Evolutionary conservation across 345 rosid genomes (phyloP).

Genomic region (Acer yangbiense): DNA sequence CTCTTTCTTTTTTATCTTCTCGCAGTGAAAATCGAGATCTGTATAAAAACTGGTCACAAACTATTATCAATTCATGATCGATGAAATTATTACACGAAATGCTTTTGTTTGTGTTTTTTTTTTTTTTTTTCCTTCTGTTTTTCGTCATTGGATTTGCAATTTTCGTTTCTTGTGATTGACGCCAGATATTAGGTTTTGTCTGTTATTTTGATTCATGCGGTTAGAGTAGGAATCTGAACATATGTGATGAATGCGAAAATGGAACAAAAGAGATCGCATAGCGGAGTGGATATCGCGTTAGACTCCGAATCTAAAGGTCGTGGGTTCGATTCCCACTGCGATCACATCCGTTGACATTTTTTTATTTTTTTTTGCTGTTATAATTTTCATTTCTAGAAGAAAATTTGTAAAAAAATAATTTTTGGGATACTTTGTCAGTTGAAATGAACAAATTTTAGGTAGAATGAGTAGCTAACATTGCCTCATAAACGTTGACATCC

Average conservation of each 20-base stretch:
- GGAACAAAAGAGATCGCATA: conserved; percentile 61
- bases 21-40: not conserved
- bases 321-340: conserved; percentile 99
- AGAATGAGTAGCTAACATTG: not conserved
- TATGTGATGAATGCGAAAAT: not conserved
- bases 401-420: too few relatives aligned
- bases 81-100: not conserved
- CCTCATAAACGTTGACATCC: not conserved
- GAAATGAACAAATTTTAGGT: not conserved
- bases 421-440: not conserved
- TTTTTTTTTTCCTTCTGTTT: not conserved
- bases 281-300: conserved; percentile 99
- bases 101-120: not conserved
- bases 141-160: not conserved
- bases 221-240: not conserved
- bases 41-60: not conserved
- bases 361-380: not conserved
- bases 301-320: conserved; percentile 99
- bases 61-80: not conserved
- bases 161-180: not conserved
- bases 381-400: not conserved
- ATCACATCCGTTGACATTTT: conserved; percentile 28
- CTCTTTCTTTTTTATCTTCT: not conserved
- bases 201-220: not conserved
- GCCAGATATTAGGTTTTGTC: not conserved